These are phyloP conservation scores for Clarireedia monteithiana DNA, from an alignment of 2,329 filamentous ascomycete species.

Conservation along the genomic window DNA sequence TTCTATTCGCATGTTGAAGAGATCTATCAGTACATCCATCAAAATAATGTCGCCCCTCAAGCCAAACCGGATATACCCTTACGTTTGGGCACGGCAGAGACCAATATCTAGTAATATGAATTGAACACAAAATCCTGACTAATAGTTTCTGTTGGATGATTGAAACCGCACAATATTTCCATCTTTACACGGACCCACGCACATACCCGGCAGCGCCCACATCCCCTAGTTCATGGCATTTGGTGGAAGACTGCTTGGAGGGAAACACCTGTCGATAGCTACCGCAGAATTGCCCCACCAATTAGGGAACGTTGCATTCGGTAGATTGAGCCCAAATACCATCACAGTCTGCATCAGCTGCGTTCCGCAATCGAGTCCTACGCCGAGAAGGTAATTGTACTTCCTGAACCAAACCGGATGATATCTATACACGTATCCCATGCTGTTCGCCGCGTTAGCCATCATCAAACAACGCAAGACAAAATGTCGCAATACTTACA, in stretches of 20 bases:
- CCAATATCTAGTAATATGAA: no score
- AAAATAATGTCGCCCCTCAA: no score
- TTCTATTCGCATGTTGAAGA: no score
- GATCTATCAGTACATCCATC: no score
- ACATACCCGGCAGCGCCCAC: neutral
- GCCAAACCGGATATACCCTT: no score
- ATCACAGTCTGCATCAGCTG: slow-evolving; percentile 60
- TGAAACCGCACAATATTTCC: neutral
- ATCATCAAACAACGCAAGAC: neutral
- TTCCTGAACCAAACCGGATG: slow-evolving; percentile 58
- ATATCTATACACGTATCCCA: slow-evolving; percentile 15
- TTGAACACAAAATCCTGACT: no score
- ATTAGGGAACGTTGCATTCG: slow-evolving; percentile 21
- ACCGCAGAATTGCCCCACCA: slow-evolving; percentile 27
- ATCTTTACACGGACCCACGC: no score
- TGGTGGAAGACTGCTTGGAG: slow-evolving; percentile 11
- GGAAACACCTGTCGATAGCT: slow-evolving; percentile 24
- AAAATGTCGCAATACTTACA: slow-evolving; percentile 11
- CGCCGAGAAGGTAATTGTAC: slow-evolving; percentile 73
- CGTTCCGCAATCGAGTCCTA: slow-evolving; percentile 62
- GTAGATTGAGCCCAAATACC: slow-evolving; percentile 45
- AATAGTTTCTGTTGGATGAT: neutral
- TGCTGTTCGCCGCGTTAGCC: neutral
- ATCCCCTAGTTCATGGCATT: neutral
- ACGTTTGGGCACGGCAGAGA: no score